phyloP scores from a whole-genome alignment of 2,329 filamentous ascomycete genomes.

The Talaromyces atroroseus region DNA sequence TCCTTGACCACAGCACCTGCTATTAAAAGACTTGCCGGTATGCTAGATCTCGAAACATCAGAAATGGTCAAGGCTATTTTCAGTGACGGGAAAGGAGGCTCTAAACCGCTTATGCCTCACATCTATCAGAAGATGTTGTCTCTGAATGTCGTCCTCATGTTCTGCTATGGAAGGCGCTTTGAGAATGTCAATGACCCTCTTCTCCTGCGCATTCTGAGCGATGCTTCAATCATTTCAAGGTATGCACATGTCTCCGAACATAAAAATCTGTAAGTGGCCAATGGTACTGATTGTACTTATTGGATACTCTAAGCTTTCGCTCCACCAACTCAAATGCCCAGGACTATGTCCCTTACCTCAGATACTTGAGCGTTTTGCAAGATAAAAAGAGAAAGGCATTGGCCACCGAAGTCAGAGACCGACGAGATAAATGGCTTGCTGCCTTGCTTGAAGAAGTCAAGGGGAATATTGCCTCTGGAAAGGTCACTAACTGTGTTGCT shows the following conservation, averaged over 20 bases:
- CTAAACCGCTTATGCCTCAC: conserved; percentile 6
- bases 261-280: background rate
- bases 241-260: background rate
- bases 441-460: background rate
- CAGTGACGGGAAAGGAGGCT: conserved; percentile 5
- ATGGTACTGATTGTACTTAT: background rate
- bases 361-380: background rate
- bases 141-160: conserved; percentile 14
- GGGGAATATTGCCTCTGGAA: background rate
- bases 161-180: conserved; percentile 13
- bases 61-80: conserved; percentile 9
- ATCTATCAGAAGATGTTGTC: conserved; percentile 11
- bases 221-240: conserved; percentile 1
- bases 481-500: background rate
- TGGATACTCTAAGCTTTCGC: background rate
- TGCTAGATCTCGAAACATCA: conserved; percentile 13
- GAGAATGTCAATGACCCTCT: background rate
- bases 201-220: background rate
- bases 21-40: conserved; percentile 7
- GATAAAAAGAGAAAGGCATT: background rate
- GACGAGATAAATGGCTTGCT: conserved; percentile 2
- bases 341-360: background rate
- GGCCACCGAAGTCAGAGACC: background rate
- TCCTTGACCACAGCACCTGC: conserved; percentile 13
- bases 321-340: conserved; percentile 3